phyloP scores from a whole-genome alignment of 2,329 filamentous ascomycete species.

The Arthrobotrys sinensis region DNA sequence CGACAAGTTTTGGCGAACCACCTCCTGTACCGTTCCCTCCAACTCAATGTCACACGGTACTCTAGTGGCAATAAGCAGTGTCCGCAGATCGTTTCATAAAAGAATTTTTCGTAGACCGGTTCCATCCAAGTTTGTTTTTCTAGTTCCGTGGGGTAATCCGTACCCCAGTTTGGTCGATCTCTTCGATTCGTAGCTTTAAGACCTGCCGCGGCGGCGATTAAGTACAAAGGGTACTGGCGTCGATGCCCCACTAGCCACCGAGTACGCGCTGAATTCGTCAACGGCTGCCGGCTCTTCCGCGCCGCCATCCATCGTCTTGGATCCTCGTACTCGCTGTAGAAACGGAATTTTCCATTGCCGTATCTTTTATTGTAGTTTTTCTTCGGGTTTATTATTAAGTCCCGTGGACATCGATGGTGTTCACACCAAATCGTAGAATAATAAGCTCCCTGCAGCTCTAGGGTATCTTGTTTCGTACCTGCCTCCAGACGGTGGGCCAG shows the following conservation, averaged over 20 bases:
- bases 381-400: constrained; percentile 18
- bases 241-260: constrained; percentile 34
- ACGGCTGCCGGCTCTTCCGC: neutral
- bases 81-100: constrained; percentile 34
- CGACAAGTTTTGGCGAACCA: constrained; percentile 9
- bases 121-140: constrained; percentile 31
- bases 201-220: constrained; percentile 29
- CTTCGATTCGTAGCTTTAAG: neutral
- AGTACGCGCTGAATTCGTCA: neutral
- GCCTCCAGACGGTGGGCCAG: neutral
- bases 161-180: constrained; percentile 1
- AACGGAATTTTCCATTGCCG: neutral
- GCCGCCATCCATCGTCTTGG: constrained; percentile 17
- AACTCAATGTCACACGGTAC: neutral
- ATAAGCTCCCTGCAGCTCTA: constrained; percentile 5
- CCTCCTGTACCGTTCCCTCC: constrained; percentile 7
- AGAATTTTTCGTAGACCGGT: constrained; percentile 42
- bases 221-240: constrained; percentile 26
- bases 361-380: constrained; percentile 4
- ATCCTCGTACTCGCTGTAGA: constrained; percentile 26
- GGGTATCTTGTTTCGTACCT: neutral
- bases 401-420: constrained; percentile 49
- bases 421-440: constrained; percentile 53
- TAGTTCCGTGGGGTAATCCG: neutral
- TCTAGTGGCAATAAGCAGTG: constrained; percentile 37